Conservation (phyloP, 345 rosid species). For the Turritis glabra region DNA sequence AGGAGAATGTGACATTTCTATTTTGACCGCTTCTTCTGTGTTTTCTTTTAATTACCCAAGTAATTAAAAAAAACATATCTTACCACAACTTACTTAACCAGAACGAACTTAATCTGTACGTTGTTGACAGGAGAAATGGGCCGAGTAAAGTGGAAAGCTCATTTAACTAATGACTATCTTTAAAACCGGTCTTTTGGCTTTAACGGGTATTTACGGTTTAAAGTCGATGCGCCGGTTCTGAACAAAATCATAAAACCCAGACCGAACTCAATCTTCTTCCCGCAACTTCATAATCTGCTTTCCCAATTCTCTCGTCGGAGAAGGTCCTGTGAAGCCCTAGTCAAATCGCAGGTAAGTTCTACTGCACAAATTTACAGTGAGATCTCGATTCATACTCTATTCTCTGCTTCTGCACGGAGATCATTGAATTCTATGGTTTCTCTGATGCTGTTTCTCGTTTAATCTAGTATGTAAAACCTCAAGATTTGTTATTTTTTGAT, state of each 20-base stretch:
- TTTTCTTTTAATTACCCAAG: background rate
- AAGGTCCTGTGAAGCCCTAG: constrained; percentile 28
- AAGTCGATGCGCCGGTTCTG: background rate
- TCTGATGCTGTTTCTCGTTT: background rate
- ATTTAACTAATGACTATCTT: background rate
- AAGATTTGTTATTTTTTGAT: background rate
- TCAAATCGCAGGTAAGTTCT: constrained; percentile 8
- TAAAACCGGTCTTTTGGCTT: background rate
- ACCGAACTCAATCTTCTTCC: constrained; percentile 27
- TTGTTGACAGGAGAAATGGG: background rate
- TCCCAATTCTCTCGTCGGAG: constrained; percentile 13
- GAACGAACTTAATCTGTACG: no score
- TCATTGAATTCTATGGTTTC: background rate
- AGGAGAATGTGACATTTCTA: constrained; percentile 25
- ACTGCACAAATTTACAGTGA: background rate
- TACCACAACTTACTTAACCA: background rate
- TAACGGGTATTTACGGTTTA: constrained; percentile 4
- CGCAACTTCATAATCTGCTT: constrained; percentile 23
- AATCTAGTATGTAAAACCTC: background rate
- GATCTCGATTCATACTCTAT: background rate
- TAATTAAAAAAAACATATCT: background rate
- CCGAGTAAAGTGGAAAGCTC: background rate
- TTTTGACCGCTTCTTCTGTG: constrained; percentile 27
- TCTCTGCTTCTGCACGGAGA: background rate
- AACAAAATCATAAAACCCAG: background rate